Conservation (phyloP, 768 basidiomycete species). For the Russula compacta region DNA sequence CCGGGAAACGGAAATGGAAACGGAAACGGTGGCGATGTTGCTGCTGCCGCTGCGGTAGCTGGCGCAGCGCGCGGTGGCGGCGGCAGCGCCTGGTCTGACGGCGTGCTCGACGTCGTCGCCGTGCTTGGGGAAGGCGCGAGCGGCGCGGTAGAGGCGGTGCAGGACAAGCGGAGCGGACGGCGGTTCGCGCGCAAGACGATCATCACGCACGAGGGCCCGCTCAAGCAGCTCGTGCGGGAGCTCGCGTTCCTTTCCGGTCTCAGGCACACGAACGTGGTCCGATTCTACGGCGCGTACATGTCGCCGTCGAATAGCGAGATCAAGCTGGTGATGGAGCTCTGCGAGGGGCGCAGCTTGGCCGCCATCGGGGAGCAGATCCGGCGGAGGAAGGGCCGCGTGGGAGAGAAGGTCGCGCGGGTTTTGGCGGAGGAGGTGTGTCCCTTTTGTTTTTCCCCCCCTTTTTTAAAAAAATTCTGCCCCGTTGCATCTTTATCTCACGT, state of each 20-base stretch:
- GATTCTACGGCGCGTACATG: constrained; percentile 83
- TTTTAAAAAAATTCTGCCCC: too few relatives aligned
- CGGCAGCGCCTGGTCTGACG: constrained; percentile 42
- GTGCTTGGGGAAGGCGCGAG: constrained; percentile 85
- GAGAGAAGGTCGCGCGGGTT: constrained; percentile 74
- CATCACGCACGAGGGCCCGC: constrained; percentile 73
- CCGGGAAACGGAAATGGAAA: neutral
- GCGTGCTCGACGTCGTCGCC: constrained; percentile 54
- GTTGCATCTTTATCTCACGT: neutral
- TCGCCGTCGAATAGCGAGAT: constrained; percentile 75
- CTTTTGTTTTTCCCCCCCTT: neutral
- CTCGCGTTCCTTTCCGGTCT: constrained; percentile 75
- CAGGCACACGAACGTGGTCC: constrained; percentile 71
- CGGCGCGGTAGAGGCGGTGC: constrained; percentile 84
- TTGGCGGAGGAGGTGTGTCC: constrained; percentile 73
- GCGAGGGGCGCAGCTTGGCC: constrained; percentile 79
- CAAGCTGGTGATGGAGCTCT: constrained; percentile 81
- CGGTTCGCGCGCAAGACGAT: constrained; percentile 89
- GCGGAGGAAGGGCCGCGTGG: constrained; percentile 59
- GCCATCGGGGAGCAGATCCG: constrained; percentile 71
- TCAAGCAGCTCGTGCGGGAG: constrained; percentile 82
- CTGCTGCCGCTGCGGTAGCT: neutral
- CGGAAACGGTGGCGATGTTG: neutral
- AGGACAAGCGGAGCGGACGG: constrained; percentile 60
- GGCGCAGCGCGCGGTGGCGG: neutral